Evolutionary conservation across 2,329 filamentous ascomycete genomes (phyloP).

Genomic region (Cytospora mali): DNA sequence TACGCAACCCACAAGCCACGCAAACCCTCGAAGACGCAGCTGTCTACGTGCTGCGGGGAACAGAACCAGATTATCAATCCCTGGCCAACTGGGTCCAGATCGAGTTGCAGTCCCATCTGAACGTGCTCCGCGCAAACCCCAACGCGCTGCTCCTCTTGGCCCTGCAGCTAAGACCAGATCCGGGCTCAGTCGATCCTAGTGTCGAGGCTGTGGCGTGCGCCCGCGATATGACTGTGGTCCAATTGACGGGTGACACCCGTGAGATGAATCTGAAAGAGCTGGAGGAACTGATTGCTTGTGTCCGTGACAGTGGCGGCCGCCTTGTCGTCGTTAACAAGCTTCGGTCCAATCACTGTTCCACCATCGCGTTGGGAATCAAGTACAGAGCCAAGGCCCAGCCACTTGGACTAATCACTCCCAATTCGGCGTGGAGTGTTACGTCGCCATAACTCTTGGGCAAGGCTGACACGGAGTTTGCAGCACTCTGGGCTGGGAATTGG

Average conservation of each 20-base stretch:
- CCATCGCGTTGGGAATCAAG: neutral
- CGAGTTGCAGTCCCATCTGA: neutral
- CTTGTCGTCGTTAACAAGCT: neutral
- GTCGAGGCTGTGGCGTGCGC: neutral
- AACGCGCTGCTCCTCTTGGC: neutral
- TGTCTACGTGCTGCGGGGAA: neutral
- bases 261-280: neutral
- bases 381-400: neutral
- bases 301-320: neutral
- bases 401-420: neutral
- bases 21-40: neutral
- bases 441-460: neutral
- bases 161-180: neutral
- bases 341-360: neutral
- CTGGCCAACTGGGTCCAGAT: neutral
- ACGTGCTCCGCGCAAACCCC: neutral
- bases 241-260: neutral
- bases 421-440: neutral
- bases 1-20: neutral
- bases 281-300: neutral
- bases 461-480: neutral
- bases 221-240: neutral
- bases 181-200: neutral
- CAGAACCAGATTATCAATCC: neutral
- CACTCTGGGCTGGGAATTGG: no score